A percentile compares a stretch with the other conserved stretches of the same genome.
Evolutionary conservation across 495 filamentous ascomycete species (phyloP).

Genomic region (Xylaria longipes): DNA sequence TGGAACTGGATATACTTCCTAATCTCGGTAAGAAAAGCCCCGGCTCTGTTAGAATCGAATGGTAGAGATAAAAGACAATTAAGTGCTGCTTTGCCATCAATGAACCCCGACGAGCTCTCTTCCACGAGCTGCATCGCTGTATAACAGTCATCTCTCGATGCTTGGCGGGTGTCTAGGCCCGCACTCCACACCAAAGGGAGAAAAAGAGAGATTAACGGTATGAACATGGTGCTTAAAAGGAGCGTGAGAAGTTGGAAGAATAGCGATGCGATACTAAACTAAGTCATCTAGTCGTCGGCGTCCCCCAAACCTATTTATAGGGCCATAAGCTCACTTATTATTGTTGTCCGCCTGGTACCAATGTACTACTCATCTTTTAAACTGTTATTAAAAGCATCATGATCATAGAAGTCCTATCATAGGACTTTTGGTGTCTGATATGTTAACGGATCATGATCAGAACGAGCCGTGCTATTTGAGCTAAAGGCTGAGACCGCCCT

Average conservation of each 20-base stretch:
- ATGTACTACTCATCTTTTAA: neutral
- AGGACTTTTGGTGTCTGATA: neutral
- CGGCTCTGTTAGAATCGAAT: slow-evolving; percentile 1
- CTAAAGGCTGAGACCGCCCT: neutral
- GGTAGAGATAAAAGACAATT: slow-evolving; percentile 7
- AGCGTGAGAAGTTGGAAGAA: neutral
- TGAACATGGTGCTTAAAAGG: neutral
- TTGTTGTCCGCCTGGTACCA: neutral
- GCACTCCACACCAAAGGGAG: slow-evolving; percentile 2
- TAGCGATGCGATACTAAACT: neutral
- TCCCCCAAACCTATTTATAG: neutral
- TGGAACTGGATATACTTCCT: slow-evolving; percentile 32
- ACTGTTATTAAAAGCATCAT: neutral
- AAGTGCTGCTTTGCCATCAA: slow-evolving; percentile 13
- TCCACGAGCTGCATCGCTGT: slow-evolving; percentile 5
- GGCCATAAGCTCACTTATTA: neutral
- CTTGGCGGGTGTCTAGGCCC: neutral
- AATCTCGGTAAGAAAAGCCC: slow-evolving; percentile 1
- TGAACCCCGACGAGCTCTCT: neutral
- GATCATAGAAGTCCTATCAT: neutral
- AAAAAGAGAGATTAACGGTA: neutral
- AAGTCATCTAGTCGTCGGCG: neutral
- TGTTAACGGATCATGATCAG: neutral
- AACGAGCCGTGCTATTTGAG: neutral
- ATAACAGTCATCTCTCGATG: neutral